Evolutionary conservation across 1,139 yeast genomes (phyloP).

Genomic region (Geotrichum histeridarum): DNA sequence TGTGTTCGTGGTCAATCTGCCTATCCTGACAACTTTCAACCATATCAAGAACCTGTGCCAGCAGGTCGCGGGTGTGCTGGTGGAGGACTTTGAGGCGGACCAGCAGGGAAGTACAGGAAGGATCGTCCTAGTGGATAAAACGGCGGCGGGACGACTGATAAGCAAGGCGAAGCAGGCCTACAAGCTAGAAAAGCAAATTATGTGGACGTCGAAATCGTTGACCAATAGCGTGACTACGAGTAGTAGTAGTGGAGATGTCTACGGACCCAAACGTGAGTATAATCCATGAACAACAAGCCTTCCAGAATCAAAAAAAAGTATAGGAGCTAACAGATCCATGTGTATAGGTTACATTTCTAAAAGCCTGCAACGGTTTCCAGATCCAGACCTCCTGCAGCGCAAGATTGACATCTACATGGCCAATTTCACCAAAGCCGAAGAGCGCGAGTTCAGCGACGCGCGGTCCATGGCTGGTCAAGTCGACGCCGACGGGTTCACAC

Average conservation of each 20-base stretch:
- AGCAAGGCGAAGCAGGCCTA: constrained; percentile 44
- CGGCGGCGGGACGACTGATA: constrained; percentile 64
- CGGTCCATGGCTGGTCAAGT: constrained; percentile 44
- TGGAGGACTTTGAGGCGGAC: constrained; percentile 43
- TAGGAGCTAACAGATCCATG: too few relatives aligned
- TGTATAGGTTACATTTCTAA: constrained; percentile 30
- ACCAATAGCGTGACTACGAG: not conserved
- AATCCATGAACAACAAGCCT: too few relatives aligned
- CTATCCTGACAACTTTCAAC: constrained; percentile 53
- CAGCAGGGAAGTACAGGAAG: constrained; percentile 47
- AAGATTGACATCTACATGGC: constrained; percentile 56
- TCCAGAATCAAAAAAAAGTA: too few relatives aligned
- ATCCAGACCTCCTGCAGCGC: constrained; percentile 45
- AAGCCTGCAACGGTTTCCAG: constrained; percentile 37
- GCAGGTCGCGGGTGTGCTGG: constrained; percentile 53
- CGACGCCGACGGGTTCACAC: constrained; percentile 90
- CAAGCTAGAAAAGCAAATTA: constrained; percentile 11
- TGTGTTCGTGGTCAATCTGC: constrained; percentile 72
- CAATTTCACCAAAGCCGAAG: constrained; percentile 69
- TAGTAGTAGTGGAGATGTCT: not conserved
- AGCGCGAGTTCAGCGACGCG: constrained; percentile 53
- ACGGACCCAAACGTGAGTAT: constrained; percentile 6
- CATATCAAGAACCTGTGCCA: constrained; percentile 56
- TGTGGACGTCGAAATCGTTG: not conserved
- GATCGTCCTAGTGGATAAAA: constrained; percentile 68